These are phyloP conservation scores for Puccinia horiana DNA, from an alignment of 1,284 basidiomycete species.

Conservation along the genomic window DNA sequence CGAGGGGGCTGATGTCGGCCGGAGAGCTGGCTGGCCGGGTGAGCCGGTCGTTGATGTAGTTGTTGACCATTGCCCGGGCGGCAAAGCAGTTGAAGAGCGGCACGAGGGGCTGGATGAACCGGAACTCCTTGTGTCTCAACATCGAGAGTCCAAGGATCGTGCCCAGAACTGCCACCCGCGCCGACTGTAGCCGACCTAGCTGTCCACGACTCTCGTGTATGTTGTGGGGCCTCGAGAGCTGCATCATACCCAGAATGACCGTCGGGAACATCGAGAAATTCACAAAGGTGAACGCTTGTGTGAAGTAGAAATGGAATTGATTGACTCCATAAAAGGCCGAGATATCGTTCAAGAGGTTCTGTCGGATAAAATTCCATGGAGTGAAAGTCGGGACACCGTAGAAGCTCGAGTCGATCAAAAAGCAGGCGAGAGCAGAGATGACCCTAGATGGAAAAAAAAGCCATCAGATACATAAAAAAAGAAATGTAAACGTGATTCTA, in stretches of 20 bases:
- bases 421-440: slow-evolving; percentile 60
- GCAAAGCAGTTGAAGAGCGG: slow-evolving; percentile 82
- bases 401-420: slow-evolving; percentile 70
- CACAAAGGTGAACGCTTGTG: slow-evolving; percentile 80
- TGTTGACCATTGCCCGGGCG: slow-evolving; percentile 69
- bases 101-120: slow-evolving; percentile 88
- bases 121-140: slow-evolving; percentile 90
- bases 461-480: slow-evolving; percentile 15
- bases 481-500: slow-evolving; percentile 53
- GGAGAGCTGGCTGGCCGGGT: background rate
- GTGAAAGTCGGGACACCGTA: slow-evolving; percentile 73
- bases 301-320: slow-evolving; percentile 83
- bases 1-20: background rate
- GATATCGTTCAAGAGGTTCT: slow-evolving; percentile 73
- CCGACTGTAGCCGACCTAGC: slow-evolving; percentile 49
- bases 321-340: slow-evolving; percentile 92
- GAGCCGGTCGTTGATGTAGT: slow-evolving; percentile 55
- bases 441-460: slow-evolving; percentile 57
- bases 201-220: background rate
- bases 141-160: slow-evolving; percentile 74
- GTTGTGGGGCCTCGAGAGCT: background rate
- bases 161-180: slow-evolving; percentile 68
- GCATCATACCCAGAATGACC: background rate
- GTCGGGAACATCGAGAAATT: slow-evolving; percentile 50
- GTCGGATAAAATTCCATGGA: slow-evolving; percentile 74